Conservation (phyloP, 352 stramenopile genomes). For the Thalassiosira mediterranea region DNA sequence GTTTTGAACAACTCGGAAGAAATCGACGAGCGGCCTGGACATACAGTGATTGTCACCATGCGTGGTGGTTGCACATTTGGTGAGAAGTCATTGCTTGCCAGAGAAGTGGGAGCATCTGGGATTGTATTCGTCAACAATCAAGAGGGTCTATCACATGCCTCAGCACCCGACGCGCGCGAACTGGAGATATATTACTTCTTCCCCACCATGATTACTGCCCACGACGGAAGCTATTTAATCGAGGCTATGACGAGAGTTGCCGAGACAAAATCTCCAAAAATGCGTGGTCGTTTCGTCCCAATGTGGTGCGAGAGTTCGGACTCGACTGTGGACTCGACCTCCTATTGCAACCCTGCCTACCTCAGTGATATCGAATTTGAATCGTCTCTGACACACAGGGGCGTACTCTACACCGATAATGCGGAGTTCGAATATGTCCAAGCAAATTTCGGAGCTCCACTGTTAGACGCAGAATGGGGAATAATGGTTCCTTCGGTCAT, state of each 20-base stretch:
- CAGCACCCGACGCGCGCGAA: conserved; percentile 19
- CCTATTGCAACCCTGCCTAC: conserved; percentile 18
- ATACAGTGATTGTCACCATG: conserved; percentile 26
- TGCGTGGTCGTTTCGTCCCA: conserved; percentile 22
- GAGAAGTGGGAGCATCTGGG: conserved; percentile 21
- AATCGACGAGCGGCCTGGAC: conserved; percentile 13
- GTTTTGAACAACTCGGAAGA: conserved; percentile 23
- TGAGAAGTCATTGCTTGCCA: conserved; percentile 20
- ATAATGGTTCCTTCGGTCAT: conserved; percentile 25
- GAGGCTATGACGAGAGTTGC: conserved; percentile 1
- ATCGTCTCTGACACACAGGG: conserved; percentile 13
- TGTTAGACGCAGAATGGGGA: conserved; percentile 4
- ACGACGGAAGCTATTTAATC: conserved; percentile 28
- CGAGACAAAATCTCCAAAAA: neutral
- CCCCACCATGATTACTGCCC: conserved; percentile 18
- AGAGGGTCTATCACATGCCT: conserved; percentile 23
- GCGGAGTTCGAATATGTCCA: conserved; percentile 25
- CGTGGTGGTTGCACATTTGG: conserved; percentile 28
- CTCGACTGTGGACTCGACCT: too few relatives aligned
- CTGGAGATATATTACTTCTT: conserved; percentile 11
- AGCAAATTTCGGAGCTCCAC: conserved; percentile 31
- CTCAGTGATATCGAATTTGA: conserved; percentile 12
- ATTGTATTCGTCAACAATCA: conserved; percentile 32
- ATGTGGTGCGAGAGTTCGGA: conserved; percentile 8
- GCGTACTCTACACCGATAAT: conserved; percentile 9